Base-by-base conservation (phyloP, 2,329 filamentous ascomycete genomes). In the Talaromyces albobiverticillius region DNA sequence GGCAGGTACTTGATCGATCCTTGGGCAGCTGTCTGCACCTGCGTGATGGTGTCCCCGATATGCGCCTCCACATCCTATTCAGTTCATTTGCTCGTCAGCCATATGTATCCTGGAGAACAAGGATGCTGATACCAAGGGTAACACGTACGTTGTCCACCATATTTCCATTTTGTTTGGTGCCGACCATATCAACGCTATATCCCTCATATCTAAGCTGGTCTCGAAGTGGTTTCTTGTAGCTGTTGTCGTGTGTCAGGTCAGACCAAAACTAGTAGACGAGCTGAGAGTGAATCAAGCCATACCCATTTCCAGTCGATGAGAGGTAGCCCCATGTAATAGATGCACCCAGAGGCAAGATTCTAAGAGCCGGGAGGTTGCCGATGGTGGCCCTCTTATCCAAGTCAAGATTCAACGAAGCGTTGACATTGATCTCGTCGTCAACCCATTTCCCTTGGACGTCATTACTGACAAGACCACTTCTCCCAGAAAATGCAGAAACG, bases 301-400 rank as follows among this genome's bases (percentile, higher is more conserved):
- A 32, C 6, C 73, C 72, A 57, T 76, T 76, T 2, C 66, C 67
- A 40, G 62, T 62, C 8, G 51, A 53, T 1, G 64, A 66, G 9
- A 36, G 50, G 32, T 64, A 72, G 3, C 74, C 74, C 14, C 54
- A 58, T 0, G 70, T 74, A 41, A 74, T 72, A 2, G 69, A 73
- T 14, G 72, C 69, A 1, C 71, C 70, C 4, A 74, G 64, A 1
- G 71, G 67, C 2, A 63, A 75, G 72, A 32, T 62, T 61, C 31
- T 31, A 16, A 48, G 31, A 18, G 46, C 26, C 22, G 36, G 22
- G 2, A 29, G 46, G 6, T 34, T 48, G 16, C 16, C 22, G 4
- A 7, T 25, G 22, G 16, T n/a, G n/a, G n/a, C n/a, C n/a, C n/a
- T n/a, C n/a, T n/a, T n/a, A n/a, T n/a, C n/a, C 20, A 23, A 26